Percentiles rank a stretch among this genome's conserved stretches.
phyloP scores from a whole-genome alignment of 306 rosid genomes.

The Trifolium dubium region DNA sequence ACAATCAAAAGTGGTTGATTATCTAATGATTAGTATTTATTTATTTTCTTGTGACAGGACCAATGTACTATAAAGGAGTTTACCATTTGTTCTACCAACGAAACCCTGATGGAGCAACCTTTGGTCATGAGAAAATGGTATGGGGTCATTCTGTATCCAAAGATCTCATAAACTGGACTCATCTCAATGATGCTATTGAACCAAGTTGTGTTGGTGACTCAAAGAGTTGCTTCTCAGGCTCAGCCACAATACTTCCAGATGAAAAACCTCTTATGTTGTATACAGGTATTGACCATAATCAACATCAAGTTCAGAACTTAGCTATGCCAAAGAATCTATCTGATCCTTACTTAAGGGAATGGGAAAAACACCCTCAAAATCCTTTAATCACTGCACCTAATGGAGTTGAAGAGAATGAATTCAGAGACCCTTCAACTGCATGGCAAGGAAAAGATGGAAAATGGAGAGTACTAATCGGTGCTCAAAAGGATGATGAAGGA shows the following conservation, averaged over 20 bases:
- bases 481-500: slow-evolving; percentile 48
- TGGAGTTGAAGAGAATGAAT: slow-evolving; percentile 43
- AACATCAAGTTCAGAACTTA: slow-evolving; percentile 53
- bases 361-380: slow-evolving; percentile 56
- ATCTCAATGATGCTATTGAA: slow-evolving; percentile 12
- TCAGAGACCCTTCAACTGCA: slow-evolving; percentile 69
- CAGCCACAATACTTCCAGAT: slow-evolving; percentile 50
- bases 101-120: slow-evolving; percentile 55
- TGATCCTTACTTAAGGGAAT: slow-evolving; percentile 59
- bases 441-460: slow-evolving; percentile 54
- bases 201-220: slow-evolving; percentile 42
- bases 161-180: slow-evolving; percentile 28
- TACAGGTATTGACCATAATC: slow-evolving; percentile 47
- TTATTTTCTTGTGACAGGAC: slow-evolving; percentile 41
- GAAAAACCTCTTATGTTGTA: slow-evolving; percentile 50
- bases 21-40: background rate
- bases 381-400: slow-evolving; percentile 50
- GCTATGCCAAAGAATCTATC: slow-evolving; percentile 50
- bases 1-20: too few relatives aligned
- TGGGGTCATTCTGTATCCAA: slow-evolving; percentile 67
- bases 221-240: slow-evolving; percentile 64
- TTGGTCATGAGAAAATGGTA: slow-evolving; percentile 44
- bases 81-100: slow-evolving; percentile 66
- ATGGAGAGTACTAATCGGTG: slow-evolving; percentile 58
- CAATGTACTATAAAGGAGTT: slow-evolving; percentile 58